Evolutionary conservation across 129 eudicot species (phyloP), one percentile per base, ranked within the genome.

Genomic region (Gnaphalium uliginosum): DNA sequence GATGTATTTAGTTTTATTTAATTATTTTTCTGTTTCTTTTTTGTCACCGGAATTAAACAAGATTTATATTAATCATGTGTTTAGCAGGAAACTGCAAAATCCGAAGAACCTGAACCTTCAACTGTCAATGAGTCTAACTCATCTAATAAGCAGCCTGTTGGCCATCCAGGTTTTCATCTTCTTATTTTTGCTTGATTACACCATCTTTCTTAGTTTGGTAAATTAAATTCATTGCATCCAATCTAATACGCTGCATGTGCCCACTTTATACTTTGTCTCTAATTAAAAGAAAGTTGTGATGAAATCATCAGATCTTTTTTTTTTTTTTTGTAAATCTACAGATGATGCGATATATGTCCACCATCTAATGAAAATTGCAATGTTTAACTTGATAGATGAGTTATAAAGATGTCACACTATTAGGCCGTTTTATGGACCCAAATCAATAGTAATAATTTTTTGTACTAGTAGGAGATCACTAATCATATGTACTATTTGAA

Each of bases 21-120:
- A 15, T 60, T 32, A 8, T 1, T 78, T 57, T 4, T 3, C 19
- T 53, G 32, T 17, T 67, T 66, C 29, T 35, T 27, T 10, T n/a
- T n/a, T n/a, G n/a, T n/a, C n/a, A n/a, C n/a, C n/a, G 69, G 6
- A 27, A 61, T 72, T 19, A 26, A 50, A 53, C 61, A 63, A 48
- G 33, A 25, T 64, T 23, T 72, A 79, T 17, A 64, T 27, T 21
- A 13, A 50, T 29, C 1, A 2, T 54, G 43, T 73, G 0, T 67
- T 54, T 68, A 56, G 74, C 79, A 80, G 79, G 79, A 66, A 67
- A 41, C 8, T 18, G 41, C 79, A 66, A 80, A 74, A 29, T 58
- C 75, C 8, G 75, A 80, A 80, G 83, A 80, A 79, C 83, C 83
- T 23, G 87, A 87, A 53, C 58, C 90, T 18, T 81, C 95, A 72